phyloP scores from a whole-genome alignment of 441 rosid genomes.

The Erodium trifolium region DNA sequence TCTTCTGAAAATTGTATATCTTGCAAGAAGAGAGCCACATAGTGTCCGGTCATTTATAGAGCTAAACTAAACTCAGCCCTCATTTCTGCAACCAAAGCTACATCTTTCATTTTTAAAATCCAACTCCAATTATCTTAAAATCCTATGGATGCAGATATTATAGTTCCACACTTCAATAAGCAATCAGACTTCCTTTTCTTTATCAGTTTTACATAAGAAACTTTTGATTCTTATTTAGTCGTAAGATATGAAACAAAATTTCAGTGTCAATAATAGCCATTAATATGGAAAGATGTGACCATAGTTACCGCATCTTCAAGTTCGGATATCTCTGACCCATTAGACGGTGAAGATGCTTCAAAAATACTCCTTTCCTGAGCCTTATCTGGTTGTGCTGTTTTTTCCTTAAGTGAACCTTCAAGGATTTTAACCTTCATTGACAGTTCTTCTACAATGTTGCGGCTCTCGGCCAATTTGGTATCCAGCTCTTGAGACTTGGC shows the following conservation, averaged over 20 bases:
- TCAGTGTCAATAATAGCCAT: background rate
- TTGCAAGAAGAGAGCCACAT: background rate
- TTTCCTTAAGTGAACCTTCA: conserved; percentile 52
- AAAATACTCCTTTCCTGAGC: conserved; percentile 64
- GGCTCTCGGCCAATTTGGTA: conserved; percentile 55
- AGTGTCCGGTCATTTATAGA: background rate
- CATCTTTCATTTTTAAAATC: background rate
- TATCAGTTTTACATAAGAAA: too few species aligned
- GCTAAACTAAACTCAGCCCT: background rate
- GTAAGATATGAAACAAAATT: background rate
- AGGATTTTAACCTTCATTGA: conserved; percentile 48
- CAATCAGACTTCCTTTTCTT: too few species aligned
- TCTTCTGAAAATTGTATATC: background rate
- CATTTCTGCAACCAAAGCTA: background rate
- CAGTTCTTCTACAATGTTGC: conserved; percentile 55
- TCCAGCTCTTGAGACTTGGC: conserved; percentile 53
- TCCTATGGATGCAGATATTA: background rate
- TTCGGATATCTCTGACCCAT: conserved; percentile 81
- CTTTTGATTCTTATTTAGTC: too few species aligned
- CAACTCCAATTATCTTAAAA: background rate
- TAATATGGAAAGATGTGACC: conserved; percentile 2
- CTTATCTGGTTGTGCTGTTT: conserved; percentile 44
- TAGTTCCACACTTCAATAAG: background rate
- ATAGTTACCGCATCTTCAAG: conserved; percentile 61
- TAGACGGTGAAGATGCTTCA: conserved; percentile 50